These are phyloP conservation scores for Candida yuanshanica DNA, from an alignment of 805 yeast species.

Conservation along the genomic window DNA sequence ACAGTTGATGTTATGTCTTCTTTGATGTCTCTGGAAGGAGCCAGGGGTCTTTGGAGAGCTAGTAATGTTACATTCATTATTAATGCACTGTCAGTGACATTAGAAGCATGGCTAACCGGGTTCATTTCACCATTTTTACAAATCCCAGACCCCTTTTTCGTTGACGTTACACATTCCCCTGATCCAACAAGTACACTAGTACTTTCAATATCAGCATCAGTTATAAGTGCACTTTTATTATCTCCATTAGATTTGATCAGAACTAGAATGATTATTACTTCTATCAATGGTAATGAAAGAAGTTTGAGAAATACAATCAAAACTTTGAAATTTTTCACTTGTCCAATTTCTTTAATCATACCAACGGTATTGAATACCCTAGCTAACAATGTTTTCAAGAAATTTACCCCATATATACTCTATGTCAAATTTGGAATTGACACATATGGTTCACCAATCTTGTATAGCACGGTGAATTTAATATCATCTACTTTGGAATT, in stretches of 20 bases:
- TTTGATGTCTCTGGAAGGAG: slow-evolving; percentile 64
- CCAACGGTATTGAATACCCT: slow-evolving; percentile 69
- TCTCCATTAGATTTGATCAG: slow-evolving; percentile 81
- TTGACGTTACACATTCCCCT: slow-evolving; percentile 75
- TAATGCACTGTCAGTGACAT: slow-evolving; percentile 65
- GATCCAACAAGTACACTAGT: slow-evolving; percentile 66
- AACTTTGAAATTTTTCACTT: slow-evolving; percentile 40
- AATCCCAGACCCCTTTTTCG: slow-evolving; percentile 84
- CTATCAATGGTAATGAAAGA: slow-evolving; percentile 45
- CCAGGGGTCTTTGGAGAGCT: slow-evolving; percentile 66
- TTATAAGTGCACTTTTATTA: slow-evolving; percentile 63
- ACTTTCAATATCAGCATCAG: slow-evolving; percentile 64
- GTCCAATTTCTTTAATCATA: slow-evolving; percentile 54
- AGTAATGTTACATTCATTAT: slow-evolving; percentile 75
- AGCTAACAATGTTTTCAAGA: slow-evolving; percentile 52
- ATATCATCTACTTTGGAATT: slow-evolving; percentile 61
- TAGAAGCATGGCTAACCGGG: slow-evolving; percentile 92
- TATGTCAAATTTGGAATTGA: slow-evolving; percentile 61
- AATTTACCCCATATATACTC: slow-evolving; percentile 60
- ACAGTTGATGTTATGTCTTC: slow-evolving; percentile 62
- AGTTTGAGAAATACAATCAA: slow-evolving; percentile 68
- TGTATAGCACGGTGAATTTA: slow-evolving; percentile 55
- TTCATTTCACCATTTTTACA: slow-evolving; percentile 73
- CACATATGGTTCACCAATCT: slow-evolving; percentile 52
- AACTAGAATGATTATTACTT: slow-evolving; percentile 69